These are phyloP conservation scores for Eucalyptus globulus DNA, from an alignment of 345 rosid species.

Conservation along the genomic window DNA sequence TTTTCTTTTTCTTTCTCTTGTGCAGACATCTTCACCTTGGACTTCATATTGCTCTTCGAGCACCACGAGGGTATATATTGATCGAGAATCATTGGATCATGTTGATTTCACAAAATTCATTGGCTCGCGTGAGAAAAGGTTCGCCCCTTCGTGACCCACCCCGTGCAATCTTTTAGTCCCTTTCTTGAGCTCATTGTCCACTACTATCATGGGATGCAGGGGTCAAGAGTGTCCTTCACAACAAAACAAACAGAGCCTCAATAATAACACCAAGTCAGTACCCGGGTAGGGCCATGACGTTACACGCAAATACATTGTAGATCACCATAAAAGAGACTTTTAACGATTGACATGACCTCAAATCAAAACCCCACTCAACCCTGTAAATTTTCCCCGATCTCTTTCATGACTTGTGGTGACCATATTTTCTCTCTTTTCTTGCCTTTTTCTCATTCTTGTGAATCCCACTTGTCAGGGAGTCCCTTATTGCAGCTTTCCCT, in stretches of 20 bases:
- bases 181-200: neutral
- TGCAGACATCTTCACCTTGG: neutral
- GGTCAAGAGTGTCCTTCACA: neutral
- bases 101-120: neutral
- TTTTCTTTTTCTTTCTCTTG: neutral
- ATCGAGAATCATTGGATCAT: neutral
- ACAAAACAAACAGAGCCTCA: neutral
- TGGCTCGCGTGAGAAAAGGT: neutral
- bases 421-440: neutral
- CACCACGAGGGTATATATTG: neutral
- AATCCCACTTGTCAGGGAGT: neutral
- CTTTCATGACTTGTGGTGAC: neutral
- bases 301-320: constrained; percentile 2
- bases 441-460: neutral
- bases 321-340: constrained; percentile 2
- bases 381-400: neutral
- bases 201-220: neutral
- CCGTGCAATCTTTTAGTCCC: neutral
- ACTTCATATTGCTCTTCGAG: neutral
- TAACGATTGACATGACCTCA: constrained; percentile 26
- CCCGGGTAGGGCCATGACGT: constrained; percentile 15
- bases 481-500: neutral
- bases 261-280: constrained; percentile 6
- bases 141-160: neutral
- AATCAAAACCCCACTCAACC: constrained; percentile 8